Evolutionary conservation across 176 grass and related monocot species (phyloP), one percentile per base, ranked within the genome.

Genomic region (Calamus simplicifolius): DNA sequence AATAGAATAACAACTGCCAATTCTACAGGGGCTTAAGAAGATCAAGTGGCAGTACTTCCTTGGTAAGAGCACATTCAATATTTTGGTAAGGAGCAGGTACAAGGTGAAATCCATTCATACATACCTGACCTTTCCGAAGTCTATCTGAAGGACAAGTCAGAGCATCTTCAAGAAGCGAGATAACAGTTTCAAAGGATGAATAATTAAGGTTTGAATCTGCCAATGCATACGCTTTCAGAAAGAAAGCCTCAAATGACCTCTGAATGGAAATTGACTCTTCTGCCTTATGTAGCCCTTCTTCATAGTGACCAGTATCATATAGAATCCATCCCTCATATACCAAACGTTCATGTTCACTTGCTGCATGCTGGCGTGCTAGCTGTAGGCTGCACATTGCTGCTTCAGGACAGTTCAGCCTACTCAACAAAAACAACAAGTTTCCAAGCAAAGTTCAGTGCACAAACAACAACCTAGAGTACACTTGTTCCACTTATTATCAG

Each of bases 271-370:
- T 89, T 12, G 89, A 89, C 73, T 84, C 89, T 74, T 95, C 89
- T 0, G 85, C 81, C 68, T 95, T 95, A 49, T 69, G 78, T 57
- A 95, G 64, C 50, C 89, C 89, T 79, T 95, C 89, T 35, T 85
- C 85, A 1, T 81, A 95, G 61, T 95, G 89, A 1, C 89, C 89
- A 13, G 89, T 95, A 77, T 95, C 89, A 75, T 95, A 95, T 52
- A 95, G 48, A 66, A 95, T 95, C 89, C 89, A 95, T 63, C 89
- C 89, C 74, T 95, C 89, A 49, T 95, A 95, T 26, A 95, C 79
- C 56, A 89, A 58, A 14, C 73, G 69, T 79, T 95, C 89, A 55
- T 95, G 85, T 52, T 83, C 60, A 16, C 75, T 89, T 38, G 76
- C 73, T 50, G 85, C 85, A 80, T 95, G 71, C 66, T 88, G 75